These are phyloP conservation scores for Didymella segeticola DNA, from an alignment of 2,329 filamentous ascomycete species.

Conservation along the genomic window DNA sequence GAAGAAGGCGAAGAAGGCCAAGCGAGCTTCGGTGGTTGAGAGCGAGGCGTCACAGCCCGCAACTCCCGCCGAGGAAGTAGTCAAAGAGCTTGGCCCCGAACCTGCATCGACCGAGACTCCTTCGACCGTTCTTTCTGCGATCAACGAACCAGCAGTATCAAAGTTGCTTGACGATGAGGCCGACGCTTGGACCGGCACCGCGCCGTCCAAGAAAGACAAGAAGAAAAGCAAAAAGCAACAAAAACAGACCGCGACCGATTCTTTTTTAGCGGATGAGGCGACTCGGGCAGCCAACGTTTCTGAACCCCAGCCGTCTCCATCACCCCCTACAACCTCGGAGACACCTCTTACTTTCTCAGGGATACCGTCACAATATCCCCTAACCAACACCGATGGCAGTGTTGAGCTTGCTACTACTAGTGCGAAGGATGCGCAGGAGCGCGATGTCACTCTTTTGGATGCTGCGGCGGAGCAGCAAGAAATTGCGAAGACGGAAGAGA, in stretches of 20 bases:
- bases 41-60: slow-evolving; percentile 19
- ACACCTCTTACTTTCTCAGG: slow-evolving; percentile 37
- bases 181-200: slow-evolving; percentile 10
- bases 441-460: slow-evolving; percentile 13
- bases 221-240: slow-evolving; percentile 30
- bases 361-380: slow-evolving; percentile 41
- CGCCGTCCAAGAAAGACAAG: slow-evolving; percentile 22
- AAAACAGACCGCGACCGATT: slow-evolving; percentile 24
- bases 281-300: slow-evolving; percentile 41
- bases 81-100: slow-evolving; percentile 9
- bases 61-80: slow-evolving; percentile 15
- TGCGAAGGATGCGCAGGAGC: slow-evolving; percentile 6
- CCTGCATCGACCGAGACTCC: not conserved
- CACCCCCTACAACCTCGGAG: slow-evolving; percentile 37
- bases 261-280: slow-evolving; percentile 45
- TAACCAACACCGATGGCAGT: slow-evolving; percentile 32
- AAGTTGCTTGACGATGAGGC: slow-evolving; percentile 15
- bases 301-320: slow-evolving; percentile 42
- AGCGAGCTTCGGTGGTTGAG: slow-evolving; percentile 28
- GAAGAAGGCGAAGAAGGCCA: slow-evolving; percentile 40
- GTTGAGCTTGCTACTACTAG: slow-evolving; percentile 25
- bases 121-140: not conserved
- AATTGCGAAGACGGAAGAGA: not conserved
- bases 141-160: slow-evolving; percentile 1
- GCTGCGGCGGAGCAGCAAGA: slow-evolving; percentile 9